Base-by-base conservation (phyloP, 2,329 filamentous ascomycete genomes). In the Trichoderma sp. region DNA sequence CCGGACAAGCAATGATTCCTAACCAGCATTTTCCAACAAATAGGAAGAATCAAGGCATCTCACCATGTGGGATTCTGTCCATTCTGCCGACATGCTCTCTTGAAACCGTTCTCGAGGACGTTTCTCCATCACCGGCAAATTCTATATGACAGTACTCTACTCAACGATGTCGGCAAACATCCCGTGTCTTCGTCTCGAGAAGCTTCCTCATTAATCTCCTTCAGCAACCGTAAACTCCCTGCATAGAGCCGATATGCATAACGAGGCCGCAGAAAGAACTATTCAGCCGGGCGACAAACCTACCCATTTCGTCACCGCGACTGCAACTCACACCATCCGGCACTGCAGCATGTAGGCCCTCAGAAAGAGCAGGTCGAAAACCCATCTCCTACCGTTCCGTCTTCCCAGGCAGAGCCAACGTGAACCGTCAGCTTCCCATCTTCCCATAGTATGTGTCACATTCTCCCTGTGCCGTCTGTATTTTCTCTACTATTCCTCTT, bases 181-280 rank as follows among this genome's bases (percentile, higher is more conserved):
- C 21, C 14, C 39, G 7, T 21, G 30, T 37, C 30, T 46, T 63
- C 21, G 21, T 21, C 16, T 14, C 11, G 4, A 26, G 4, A 26
- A 52, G n/a, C 46, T 37, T 26, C 18, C 14, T 43, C 16, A 4
- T n/a, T 5, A 18, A 37, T n/a, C 46, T 39, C 34, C 32, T n/a
- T 63, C 14, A 28, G 24, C 52, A 37, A 16, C 6, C 30, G 16
- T 21, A 37, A 37, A 5, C 43, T 63, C 30, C 21, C 39, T 28
- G 30, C 30, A 39, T 63, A 63, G 30, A 63, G 59, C 59, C 59
- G 46, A 63, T 24, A 63, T 63, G 59, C 59, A 63, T 37, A 52
- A 28, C 18, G 37, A 24, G 28, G 16, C 28, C 43, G 43, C 43
- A 28, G 59, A 11, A 51, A 49, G 26, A 21, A 32, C 30, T 52